phyloP scores from a whole-genome alignment of 148 eudicot species.

The Limonium bicolor region DNA sequence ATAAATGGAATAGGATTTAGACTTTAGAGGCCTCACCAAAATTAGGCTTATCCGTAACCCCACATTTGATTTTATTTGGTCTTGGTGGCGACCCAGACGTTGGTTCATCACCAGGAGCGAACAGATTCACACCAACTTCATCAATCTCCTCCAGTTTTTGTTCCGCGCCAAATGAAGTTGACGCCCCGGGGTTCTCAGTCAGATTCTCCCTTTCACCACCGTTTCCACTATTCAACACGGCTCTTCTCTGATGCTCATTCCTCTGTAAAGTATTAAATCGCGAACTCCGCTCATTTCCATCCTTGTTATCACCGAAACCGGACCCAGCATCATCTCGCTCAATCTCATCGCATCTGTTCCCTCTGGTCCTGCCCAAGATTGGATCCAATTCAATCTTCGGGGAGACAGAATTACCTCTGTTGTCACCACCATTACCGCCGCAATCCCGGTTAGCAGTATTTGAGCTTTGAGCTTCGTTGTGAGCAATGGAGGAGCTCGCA shows the following conservation, averaged over 20 bases:
- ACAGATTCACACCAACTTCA: constrained; percentile 19
- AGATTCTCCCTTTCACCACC: constrained; percentile 8
- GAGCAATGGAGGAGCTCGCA: constrained; percentile 6
- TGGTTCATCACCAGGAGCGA: constrained; percentile 30
- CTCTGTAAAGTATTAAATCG: constrained; percentile 16
- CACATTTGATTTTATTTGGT: constrained; percentile 37
- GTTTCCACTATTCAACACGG: constrained; percentile 19
- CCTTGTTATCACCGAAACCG: constrained; percentile 11
- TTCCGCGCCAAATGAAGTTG: constrained; percentile 11
- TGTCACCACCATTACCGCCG: constrained; percentile 42
- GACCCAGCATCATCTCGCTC: constrained; percentile 21
- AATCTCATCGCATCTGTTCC: constrained; percentile 30
- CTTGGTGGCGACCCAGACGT: constrained; percentile 25
- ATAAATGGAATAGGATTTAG: not conserved
- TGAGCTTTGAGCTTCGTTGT: constrained; percentile 11
- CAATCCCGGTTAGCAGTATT: constrained; percentile 14
- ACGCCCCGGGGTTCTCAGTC: constrained; percentile 6
- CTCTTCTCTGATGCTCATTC: constrained; percentile 19
- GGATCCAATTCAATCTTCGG: constrained; percentile 70
- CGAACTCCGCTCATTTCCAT: constrained; percentile 12
- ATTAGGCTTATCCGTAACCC: constrained; percentile 63
- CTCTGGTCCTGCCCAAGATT: constrained; percentile 38
- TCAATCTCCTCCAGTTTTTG: constrained; percentile 24
- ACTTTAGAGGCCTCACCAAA: constrained; percentile 50
- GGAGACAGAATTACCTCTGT: constrained; percentile 29